These are phyloP conservation scores for Colletotrichum sp. DNA, from an alignment of 2,329 filamentous ascomycete genomes.

Conservation along the genomic window DNA sequence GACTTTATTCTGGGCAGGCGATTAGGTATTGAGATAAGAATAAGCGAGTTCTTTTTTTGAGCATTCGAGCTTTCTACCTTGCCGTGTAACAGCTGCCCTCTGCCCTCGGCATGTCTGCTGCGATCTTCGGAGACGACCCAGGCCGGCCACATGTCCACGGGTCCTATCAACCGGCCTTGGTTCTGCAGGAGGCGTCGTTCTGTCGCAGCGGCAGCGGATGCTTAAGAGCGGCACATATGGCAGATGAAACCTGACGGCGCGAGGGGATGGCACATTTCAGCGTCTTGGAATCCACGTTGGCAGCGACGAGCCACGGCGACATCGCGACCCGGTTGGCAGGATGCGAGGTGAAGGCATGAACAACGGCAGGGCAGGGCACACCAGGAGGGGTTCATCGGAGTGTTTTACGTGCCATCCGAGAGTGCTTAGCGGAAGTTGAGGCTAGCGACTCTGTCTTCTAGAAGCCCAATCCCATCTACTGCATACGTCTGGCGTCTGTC, in stretches of 20 bases:
- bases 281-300: not conserved
- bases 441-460: not conserved
- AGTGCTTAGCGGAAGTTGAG: not conserved
- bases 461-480: not conserved
- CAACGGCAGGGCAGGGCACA: not conserved
- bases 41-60: not conserved
- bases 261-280: not conserved
- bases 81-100: not conserved
- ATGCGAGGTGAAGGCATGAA: not conserved
- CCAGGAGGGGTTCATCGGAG: not conserved
- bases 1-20: not conserved
- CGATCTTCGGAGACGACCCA: not conserved
- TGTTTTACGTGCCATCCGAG: conserved; percentile 2
- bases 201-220: not conserved
- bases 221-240: conserved; percentile 1
- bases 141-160: not conserved
- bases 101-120: not conserved
- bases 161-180: not conserved
- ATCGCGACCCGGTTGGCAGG: not conserved
- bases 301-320: not conserved
- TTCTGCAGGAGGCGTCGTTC: not conserved
- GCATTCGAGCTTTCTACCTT: not conserved
- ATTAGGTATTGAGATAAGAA: not conserved
- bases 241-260: conserved; percentile 1
- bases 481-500: not conserved